Evolutionary conservation across 73 alveolate genomes (phyloP), one percentile per base, ranked within the genome.

Genomic region (Stentor coeruleus): DNA sequence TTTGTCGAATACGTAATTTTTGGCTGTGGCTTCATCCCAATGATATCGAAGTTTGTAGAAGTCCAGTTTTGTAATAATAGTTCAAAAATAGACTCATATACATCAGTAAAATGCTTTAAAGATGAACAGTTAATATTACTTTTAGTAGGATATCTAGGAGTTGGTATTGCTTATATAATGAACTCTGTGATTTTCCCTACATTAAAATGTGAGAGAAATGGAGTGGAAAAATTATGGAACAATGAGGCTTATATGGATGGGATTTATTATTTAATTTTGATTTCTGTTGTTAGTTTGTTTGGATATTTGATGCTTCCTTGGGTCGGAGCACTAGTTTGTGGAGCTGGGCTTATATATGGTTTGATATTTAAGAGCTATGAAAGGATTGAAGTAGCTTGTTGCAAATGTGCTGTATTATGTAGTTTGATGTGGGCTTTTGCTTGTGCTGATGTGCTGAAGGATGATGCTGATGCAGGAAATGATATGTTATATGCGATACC

Each of bases 11-110:
- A 66, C 41, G 15, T 66, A 33, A 33, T 66, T 33, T 66, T 20
- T 33, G 79, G 79, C 40, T 14, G n/a, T 33, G 79, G 79, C 42
- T 66, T 66, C 37, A 31, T 66, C 39, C 79, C 79, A 31, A 66
- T 66, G 40, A 66, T 66, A 66, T 66, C 79, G 33, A 20, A 66
- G 37, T 66, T 20, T 33, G 39, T 66, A 1, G 79, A 20, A 20
- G 40, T 31, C 37, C 79, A 66, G 37, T 26, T 20, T 33, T 66
- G 79, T 40, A 66, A 66, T 33, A 26, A 20, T 26, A 20, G 33
- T 33, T 14, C 26, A 11, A 31, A 66, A 31, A 20, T 66, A 26
- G 37, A 66, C n/a, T 20, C 39, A 28, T 33, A 66, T 66, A 20
- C 36, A 37, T 66, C 79, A 66, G 40, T 66, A 1, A 31, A 66